Evolutionary conservation across 1,284 basidiomycete species (phyloP), one percentile per base, ranked within the genome.

Genomic region (Phenoliferia sp.): DNA sequence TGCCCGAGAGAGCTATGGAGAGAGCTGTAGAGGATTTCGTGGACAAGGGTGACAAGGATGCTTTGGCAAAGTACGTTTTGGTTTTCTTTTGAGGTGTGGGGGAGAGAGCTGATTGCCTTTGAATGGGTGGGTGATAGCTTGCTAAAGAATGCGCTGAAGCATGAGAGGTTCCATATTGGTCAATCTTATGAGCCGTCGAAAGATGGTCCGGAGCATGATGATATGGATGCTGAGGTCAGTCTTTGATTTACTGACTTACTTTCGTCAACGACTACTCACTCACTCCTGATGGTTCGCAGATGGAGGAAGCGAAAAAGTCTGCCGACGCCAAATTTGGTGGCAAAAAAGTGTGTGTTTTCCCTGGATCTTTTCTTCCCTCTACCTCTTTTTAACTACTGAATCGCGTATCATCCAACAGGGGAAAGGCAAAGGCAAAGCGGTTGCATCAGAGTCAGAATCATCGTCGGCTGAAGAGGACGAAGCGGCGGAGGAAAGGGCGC

Each of bases 21-120:
- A 89, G 92, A 77, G 94, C 94, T 9, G 92, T 97, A 65, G 89
- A 91, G 81, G 84, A 87, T 76, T 96, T 91, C 80, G 92, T 97
- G 65, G 93, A 95, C 78, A 97, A 97, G 82, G 94, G 95, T 74
- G 92, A 94, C 79, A 87, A 86, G 55, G 90, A 94, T 81, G 90
- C 94, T 4, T 94, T 97, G 17, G 52, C 67, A 48, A 69, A 69
- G 70, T 73, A 33, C 55, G 67, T 64, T 9, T 28, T 59, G 36
- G 15, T 59, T 22, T 29, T 16, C 59, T 16, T 36, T 10, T 17
- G 2, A 9, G 22, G 34, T 59, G 26, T 7, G 31, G 6, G 17
- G 26, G 16, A 29, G 17, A 28, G 55, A 3, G 31, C 57, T 59
- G 31, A 52, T 52, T 4, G n/a, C 7, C 10, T 56, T 5, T 15